These are phyloP conservation scores for Pugionium dolabratum DNA, from an alignment of 345 rosid genomes.

Conservation along the genomic window DNA sequence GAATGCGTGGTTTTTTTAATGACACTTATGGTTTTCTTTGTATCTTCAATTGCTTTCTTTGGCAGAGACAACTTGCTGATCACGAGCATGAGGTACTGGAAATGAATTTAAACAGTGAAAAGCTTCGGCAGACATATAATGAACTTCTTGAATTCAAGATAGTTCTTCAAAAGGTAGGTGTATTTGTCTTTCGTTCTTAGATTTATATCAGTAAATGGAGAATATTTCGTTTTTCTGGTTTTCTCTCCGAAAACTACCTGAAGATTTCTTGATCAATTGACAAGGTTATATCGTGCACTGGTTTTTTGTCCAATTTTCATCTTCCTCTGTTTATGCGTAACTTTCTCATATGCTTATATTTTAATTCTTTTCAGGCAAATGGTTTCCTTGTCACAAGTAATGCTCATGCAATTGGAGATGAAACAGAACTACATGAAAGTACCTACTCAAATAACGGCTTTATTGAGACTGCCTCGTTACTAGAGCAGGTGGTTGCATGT, in stretches of 20 bases:
- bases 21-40: not conserved
- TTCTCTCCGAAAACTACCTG: slow-evolving; percentile 1
- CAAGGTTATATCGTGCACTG: not conserved
- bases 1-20: too few species aligned
- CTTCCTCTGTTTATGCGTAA: slow-evolving; percentile 20
- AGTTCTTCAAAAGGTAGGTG: slow-evolving; percentile 80
- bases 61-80: slow-evolving; percentile 80
- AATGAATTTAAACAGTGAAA: slow-evolving; percentile 94
- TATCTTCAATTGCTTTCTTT: slow-evolving; percentile 34
- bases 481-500: slow-evolving; percentile 66
- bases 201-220: slow-evolving; percentile 10
- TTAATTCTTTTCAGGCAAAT: slow-evolving; percentile 58
- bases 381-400: slow-evolving; percentile 78
- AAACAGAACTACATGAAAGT: slow-evolving; percentile 75
- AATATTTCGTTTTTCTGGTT: not conserved
- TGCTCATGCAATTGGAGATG: slow-evolving; percentile 61
- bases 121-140: slow-evolving; percentile 79
- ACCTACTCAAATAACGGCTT: slow-evolving; percentile 52
- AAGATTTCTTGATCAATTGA: not conserved
- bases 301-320: slow-evolving; percentile 6
- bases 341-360: not conserved
- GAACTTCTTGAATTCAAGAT: slow-evolving; percentile 93
- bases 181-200: slow-evolving; percentile 21
- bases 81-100: slow-evolving; percentile 90
- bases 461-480: slow-evolving; percentile 61